Conservation (phyloP, 2,329 filamentous ascomycete species). For the Colletotrichum spaethianum region DNA sequence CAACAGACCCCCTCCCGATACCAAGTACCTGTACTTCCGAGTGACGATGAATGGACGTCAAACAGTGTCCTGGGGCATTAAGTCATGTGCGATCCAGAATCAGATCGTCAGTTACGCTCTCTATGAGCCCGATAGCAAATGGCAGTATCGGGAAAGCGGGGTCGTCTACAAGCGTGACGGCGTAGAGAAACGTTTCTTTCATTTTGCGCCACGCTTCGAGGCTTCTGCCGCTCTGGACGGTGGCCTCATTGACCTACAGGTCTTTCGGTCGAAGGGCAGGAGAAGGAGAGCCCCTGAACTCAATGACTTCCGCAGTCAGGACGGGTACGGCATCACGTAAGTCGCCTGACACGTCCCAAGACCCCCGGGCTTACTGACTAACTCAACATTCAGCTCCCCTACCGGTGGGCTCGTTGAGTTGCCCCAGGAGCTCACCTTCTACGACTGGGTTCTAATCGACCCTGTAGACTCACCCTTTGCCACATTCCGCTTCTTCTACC, state of each 20-base stretch:
- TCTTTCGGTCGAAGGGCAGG: slow-evolving; percentile 66
- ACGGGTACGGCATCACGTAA: slow-evolving; percentile 68
- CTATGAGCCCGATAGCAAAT: slow-evolving; percentile 62
- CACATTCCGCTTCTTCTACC: slow-evolving; percentile 70
- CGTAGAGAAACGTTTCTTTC: slow-evolving; percentile 65
- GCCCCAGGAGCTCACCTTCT: slow-evolving; percentile 65
- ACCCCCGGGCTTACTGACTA: slow-evolving; percentile 21
- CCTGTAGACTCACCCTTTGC: slow-evolving; percentile 66
- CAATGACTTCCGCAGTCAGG: slow-evolving; percentile 61
- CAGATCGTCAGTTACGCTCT: slow-evolving; percentile 63
- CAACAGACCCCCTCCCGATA: slow-evolving; percentile 49
- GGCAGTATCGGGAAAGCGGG: slow-evolving; percentile 56
- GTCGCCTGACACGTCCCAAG: slow-evolving; percentile 44
- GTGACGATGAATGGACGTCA: slow-evolving; percentile 68
- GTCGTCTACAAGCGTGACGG: slow-evolving; percentile 53
- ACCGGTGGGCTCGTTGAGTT: slow-evolving; percentile 67
- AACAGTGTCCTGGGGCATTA: slow-evolving; percentile 67
- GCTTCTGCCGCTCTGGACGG: slow-evolving; percentile 65
- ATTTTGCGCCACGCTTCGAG: slow-evolving; percentile 58
- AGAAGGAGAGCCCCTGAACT: slow-evolving; percentile 58
- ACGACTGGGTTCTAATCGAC: slow-evolving; percentile 67
- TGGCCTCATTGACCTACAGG: slow-evolving; percentile 68
- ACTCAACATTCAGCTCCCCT: slow-evolving; percentile 58
- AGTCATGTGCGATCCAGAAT: slow-evolving; percentile 51
- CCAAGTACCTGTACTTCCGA: slow-evolving; percentile 67